Percentiles rank a stretch among this genome's conserved stretches.
Evolutionary conservation across 768 basidiomycete genomes (phyloP).

Genomic region (Pilatotrama ljubarskyi): DNA sequence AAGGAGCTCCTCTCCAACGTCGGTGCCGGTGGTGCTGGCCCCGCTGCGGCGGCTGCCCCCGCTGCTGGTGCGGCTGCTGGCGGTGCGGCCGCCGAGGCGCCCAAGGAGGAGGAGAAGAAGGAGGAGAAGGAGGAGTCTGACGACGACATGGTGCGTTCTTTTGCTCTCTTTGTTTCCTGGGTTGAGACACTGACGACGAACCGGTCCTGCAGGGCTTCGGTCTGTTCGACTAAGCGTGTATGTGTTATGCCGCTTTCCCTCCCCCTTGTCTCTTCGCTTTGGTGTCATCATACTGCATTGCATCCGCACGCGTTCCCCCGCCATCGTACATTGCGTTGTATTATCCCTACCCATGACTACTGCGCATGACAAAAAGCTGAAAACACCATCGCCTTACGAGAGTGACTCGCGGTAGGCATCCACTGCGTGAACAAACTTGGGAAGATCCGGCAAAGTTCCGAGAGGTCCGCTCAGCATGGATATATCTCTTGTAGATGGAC

Average conservation of each 20-base stretch:
- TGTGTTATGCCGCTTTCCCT: background rate
- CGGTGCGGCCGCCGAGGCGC: constrained; percentile 67
- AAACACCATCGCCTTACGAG: constrained; percentile 7
- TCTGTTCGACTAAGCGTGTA: constrained; percentile 75
- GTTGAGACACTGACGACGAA: constrained; percentile 2
- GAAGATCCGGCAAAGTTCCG: too few relatives aligned
- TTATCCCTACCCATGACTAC: constrained; percentile 10
- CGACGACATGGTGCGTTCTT: constrained; percentile 77
- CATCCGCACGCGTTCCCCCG: constrained; percentile 15
- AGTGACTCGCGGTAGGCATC: background rate
- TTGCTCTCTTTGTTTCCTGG: background rate
- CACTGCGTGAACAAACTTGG: too few relatives aligned
- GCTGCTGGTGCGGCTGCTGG: constrained; percentile 57
- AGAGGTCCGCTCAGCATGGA: too few relatives aligned
- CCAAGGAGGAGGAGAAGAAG: constrained; percentile 79
- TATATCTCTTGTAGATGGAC: too few relatives aligned
- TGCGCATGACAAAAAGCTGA: constrained; percentile 17
- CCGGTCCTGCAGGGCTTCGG: constrained; percentile 80
- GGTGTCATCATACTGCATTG: constrained; percentile 19
- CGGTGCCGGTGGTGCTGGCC: constrained; percentile 81
- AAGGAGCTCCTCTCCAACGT: constrained; percentile 96
- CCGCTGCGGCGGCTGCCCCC: constrained; percentile 63
- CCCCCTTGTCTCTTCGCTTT: constrained; percentile 1
- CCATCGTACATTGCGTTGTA: constrained; percentile 18
- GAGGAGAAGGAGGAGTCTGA: constrained; percentile 88